Percentiles rank a stretch among this genome's conserved stretches.
Conservation (phyloP, 306 rosid species). For the Trifolium dubium region DNA sequence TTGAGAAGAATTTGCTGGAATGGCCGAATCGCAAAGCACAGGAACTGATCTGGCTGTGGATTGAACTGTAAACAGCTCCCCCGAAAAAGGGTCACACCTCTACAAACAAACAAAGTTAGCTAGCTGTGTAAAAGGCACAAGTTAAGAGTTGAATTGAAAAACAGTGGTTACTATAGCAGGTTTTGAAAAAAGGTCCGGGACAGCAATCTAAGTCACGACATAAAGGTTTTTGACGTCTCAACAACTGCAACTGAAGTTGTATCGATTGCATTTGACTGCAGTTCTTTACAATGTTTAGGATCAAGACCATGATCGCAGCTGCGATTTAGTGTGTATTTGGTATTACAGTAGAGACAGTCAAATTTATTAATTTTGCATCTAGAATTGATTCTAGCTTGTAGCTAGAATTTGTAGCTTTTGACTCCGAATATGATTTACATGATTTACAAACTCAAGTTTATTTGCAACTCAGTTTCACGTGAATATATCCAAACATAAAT, state of each 20-base stretch:
- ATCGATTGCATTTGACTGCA: not conserved
- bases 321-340: not conserved
- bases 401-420: no score
- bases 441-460: no score
- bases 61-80: slow-evolving; percentile 60
- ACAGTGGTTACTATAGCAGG: slow-evolving; percentile 2
- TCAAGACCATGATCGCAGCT: not conserved
- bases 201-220: not conserved
- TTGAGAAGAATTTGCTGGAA: slow-evolving; percentile 69
- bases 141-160: not conserved
- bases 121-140: slow-evolving; percentile 19
- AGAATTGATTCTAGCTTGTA: no score
- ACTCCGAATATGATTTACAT: no score
- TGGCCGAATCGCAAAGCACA: slow-evolving; percentile 77
- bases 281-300: not conserved
- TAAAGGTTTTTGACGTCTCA: not conserved
- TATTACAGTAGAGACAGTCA: no score
- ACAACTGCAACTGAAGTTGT: not conserved
- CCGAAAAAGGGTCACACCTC: slow-evolving; percentile 94
- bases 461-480: no score
- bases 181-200: not conserved
- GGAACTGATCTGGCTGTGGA: slow-evolving; percentile 76
- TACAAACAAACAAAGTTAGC: slow-evolving; percentile 41
- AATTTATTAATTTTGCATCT: no score
- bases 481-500: no score